A percentile compares a stretch with the other conserved stretches of the same genome.
Evolutionary conservation across 805 yeast genomes (phyloP).

Genomic region (Hanseniaspora meyeri): DNA sequence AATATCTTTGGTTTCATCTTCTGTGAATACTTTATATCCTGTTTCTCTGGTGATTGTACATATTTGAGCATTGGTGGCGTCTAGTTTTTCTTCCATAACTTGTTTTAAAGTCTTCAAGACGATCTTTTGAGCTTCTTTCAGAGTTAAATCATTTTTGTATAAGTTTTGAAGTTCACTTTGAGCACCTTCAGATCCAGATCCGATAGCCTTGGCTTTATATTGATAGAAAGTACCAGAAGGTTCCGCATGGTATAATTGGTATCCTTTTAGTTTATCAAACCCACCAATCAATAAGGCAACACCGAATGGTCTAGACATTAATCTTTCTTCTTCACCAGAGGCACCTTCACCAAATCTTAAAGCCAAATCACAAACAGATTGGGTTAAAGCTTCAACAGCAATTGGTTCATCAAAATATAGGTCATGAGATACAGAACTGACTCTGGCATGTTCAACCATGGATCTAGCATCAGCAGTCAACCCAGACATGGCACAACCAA

Average conservation of each 20-base stretch:
- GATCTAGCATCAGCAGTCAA: constrained; percentile 97
- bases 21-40: constrained; percentile 77
- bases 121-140: constrained; percentile 84
- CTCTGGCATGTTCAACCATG: constrained; percentile 97
- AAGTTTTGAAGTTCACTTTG: constrained; percentile 95
- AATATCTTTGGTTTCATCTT: constrained; percentile 69
- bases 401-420: constrained; percentile 86
- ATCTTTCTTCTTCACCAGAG: constrained; percentile 71
- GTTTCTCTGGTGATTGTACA: constrained; percentile 78
- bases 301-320: constrained; percentile 95
- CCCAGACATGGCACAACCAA: constrained; percentile 98
- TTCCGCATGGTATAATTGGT: constrained; percentile 95
- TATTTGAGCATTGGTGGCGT: constrained; percentile 86
- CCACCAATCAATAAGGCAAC: constrained; percentile 96
- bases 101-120: constrained; percentile 84
- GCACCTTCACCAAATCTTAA: constrained; percentile 96
- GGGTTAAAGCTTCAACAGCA: constrained; percentile 86
- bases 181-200: constrained; percentile 98
- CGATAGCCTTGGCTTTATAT: constrained; percentile 97
- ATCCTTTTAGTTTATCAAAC: constrained; percentile 81
- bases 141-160: constrained; percentile 81
- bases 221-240: constrained; percentile 97
- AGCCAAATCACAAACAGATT: constrained; percentile 93
- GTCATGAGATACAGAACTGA: constrained; percentile 72
- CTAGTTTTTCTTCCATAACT: constrained; percentile 98